Percentiles rank a stretch among this genome's conserved stretches.
Evolutionary conservation across 176 grass and related monocot genomes (phyloP).

Genomic region (Thinopyrum elongatum): DNA sequence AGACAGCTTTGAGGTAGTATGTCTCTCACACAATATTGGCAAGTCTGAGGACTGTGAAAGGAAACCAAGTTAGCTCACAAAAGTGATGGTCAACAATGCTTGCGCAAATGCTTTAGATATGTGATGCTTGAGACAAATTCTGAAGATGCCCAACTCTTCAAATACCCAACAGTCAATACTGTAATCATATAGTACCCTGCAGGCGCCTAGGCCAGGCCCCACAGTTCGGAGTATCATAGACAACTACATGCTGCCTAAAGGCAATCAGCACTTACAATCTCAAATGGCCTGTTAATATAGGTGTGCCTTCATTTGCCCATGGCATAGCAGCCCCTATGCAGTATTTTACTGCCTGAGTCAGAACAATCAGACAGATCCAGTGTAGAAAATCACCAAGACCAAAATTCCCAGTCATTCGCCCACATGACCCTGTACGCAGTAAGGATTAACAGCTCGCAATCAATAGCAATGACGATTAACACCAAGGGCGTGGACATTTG

Average conservation of each 20-base stretch:
- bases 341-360: not conserved
- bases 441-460: not conserved
- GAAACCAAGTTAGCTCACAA: not conserved
- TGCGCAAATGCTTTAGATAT: not conserved
- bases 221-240: not conserved
- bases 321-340: not conserved
- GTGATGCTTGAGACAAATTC: not conserved
- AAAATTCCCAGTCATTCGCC: not conserved
- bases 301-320: not conserved
- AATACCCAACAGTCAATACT: not conserved
- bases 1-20: conserved; percentile 88
- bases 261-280: not conserved
- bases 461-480: not conserved
- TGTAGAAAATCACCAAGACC: not conserved
- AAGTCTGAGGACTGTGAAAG: conserved; percentile 65
- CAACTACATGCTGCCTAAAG: not conserved
- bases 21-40: conserved; percentile 85
- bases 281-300: not conserved
- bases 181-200: not conserved
- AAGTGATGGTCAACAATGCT: not conserved
- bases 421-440: not conserved
- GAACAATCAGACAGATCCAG: not conserved
- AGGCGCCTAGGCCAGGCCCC: no score
- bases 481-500: not conserved
- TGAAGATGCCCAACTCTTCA: not conserved